Evolutionary conservation across 2,329 filamentous ascomycete genomes (phyloP), one percentile per base, ranked within the genome.

Genomic region (Penicillium sp.): DNA sequence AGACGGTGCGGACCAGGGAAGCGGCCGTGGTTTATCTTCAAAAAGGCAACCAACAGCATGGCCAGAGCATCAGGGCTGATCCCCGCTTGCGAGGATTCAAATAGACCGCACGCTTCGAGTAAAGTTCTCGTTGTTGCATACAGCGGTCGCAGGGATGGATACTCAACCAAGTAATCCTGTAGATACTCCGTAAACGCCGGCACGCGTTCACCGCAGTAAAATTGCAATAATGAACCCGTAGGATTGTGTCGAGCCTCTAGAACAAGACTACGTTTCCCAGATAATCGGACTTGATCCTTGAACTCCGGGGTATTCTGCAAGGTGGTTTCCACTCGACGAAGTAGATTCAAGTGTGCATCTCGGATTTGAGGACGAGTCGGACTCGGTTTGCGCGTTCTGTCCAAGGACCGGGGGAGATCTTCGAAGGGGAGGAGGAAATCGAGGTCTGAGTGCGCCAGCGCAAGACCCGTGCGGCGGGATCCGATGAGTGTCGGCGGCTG

Each of bases 31-130:
- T 74, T 74, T 63, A 82, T 76, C 64, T 82, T 82, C 30, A 88
- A 72, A 30, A 82, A 81, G 5, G 85, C 83, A 15, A 84, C 82
- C 19, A 88, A 73, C 78, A 88, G 84, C 76, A 87, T 83, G 68
- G 86, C 80, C 10, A 87, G 75, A 13, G 81, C 77, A 68, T 88
- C 86, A 0, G 84, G 82, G 17, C 81, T 81, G 37, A 88, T 73
- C 1, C 84, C 83, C n/a, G 81, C 81, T 3, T 72, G 68, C 58
- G 75, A 79, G 19, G 82, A 78, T 56, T 84, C 80, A 35, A 79
- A 78, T 2, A 88, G 71, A 26, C 78, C 79, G 42, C 83, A 80
- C 24, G 83, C 75, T 56, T 84, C 79, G 44, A 89, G 76, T 17
- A 81, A 76, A 54, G 82, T 77, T 64, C 84, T 85, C 28, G 85